phyloP scores from a whole-genome alignment of 306 rosid species.

The Betula pendula region DNA sequence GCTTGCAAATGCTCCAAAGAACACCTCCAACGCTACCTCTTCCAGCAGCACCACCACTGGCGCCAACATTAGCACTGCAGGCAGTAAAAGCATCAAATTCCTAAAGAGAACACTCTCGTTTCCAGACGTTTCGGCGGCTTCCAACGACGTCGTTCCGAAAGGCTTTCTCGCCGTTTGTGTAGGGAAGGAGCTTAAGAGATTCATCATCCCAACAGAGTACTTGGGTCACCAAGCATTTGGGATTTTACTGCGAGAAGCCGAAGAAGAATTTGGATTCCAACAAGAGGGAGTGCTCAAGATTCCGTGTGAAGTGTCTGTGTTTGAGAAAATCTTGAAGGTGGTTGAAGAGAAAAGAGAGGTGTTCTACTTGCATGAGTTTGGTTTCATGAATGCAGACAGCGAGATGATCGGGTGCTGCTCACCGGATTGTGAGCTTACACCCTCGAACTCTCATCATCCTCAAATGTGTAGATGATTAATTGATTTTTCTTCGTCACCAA shows the following conservation, averaged over 20 bases:
- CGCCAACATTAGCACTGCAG: neutral
- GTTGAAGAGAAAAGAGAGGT: slow-evolving; percentile 49
- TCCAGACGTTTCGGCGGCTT: slow-evolving; percentile 24
- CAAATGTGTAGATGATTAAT: slow-evolving; percentile 55
- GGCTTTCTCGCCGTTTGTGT: slow-evolving; percentile 84
- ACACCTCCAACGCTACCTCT: neutral
- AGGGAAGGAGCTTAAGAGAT: slow-evolving; percentile 77
- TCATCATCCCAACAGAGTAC: slow-evolving; percentile 64
- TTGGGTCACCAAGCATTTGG: slow-evolving; percentile 65
- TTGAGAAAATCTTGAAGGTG: slow-evolving; percentile 57
- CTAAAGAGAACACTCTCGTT: slow-evolving; percentile 44
- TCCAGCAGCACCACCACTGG: neutral
- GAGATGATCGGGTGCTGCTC: slow-evolving; percentile 35
- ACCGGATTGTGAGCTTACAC: slow-evolving; percentile 46
- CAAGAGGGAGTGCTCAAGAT: slow-evolving; percentile 73
- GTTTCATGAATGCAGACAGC: slow-evolving; percentile 29
- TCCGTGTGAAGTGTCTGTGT: slow-evolving; percentile 55
- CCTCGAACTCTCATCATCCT: slow-evolving; percentile 65
- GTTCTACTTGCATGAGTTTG: slow-evolving; percentile 30
- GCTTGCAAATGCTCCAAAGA: slow-evolving; percentile 38
- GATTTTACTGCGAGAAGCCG: slow-evolving; percentile 55
- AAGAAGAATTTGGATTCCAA: slow-evolving; percentile 81
- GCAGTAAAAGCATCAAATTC: slow-evolving; percentile 42
- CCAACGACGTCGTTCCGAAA: slow-evolving; percentile 54
- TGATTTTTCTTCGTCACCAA: neutral